Percentiles rank a stretch among this genome's conserved stretches.
Evolutionary conservation across 495 filamentous ascomycete genomes (phyloP).

Genomic region (Patellaria atrata): DNA sequence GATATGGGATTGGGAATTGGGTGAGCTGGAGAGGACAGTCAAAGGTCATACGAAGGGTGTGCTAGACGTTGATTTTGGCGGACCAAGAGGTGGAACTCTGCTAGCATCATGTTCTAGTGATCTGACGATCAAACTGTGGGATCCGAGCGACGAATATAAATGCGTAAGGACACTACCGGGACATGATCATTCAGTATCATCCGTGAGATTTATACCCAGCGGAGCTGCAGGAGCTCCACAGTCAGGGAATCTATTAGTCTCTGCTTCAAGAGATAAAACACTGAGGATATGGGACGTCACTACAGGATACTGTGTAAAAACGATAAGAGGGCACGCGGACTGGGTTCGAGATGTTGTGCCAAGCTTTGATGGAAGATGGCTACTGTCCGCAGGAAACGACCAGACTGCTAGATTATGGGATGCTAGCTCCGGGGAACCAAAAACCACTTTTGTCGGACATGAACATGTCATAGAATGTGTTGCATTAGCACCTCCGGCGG

Average conservation of each 20-base stretch:
- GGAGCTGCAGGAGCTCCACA: slow-evolving; percentile 49
- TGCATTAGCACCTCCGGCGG: slow-evolving; percentile 65
- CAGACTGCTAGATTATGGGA: slow-evolving; percentile 79
- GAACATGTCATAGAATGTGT: slow-evolving; percentile 86
- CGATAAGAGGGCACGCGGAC: slow-evolving; percentile 63
- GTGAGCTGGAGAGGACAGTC: slow-evolving; percentile 78
- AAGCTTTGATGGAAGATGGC: slow-evolving; percentile 66
- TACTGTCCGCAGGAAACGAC: slow-evolving; percentile 73
- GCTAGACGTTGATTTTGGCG: slow-evolving; percentile 81
- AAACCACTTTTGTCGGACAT: slow-evolving; percentile 72
- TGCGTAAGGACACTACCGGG: slow-evolving; percentile 87
- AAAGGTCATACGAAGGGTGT: slow-evolving; percentile 91
- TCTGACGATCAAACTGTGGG: slow-evolving; percentile 92
- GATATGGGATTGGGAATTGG: slow-evolving; percentile 97
- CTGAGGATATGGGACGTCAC: slow-evolving; percentile 84
- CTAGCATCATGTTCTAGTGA: slow-evolving; percentile 85
- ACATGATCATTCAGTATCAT: slow-evolving; percentile 83
- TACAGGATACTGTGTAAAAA: slow-evolving; percentile 84
- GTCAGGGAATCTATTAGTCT: slow-evolving; percentile 65
- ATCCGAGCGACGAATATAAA: slow-evolving; percentile 86
- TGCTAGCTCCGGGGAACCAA: slow-evolving; percentile 53
- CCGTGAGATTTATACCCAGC: slow-evolving; percentile 77
- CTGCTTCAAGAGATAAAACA: slow-evolving; percentile 68
- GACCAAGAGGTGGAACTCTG: slow-evolving; percentile 69
- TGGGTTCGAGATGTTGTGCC: slow-evolving; percentile 83